Evolutionary conservation across 2,329 filamentous ascomycete genomes (phyloP).

Genomic region (Colletotrichum musae): DNA sequence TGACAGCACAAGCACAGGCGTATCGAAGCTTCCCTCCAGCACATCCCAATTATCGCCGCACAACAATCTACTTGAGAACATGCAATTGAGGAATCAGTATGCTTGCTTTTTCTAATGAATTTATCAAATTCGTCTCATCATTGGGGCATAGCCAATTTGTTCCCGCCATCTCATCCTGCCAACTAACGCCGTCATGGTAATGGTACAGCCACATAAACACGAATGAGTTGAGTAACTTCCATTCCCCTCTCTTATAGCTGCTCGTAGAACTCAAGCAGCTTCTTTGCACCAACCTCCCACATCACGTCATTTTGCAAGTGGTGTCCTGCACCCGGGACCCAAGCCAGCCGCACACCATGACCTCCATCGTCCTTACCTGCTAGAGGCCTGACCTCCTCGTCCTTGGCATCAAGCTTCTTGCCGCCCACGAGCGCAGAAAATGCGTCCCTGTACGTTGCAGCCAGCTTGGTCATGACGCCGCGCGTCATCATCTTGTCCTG

Average conservation of each 20-base stretch:
- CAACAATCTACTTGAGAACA: too few relatives aligned
- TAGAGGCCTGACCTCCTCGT: conserved; percentile 35
- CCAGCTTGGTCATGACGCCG: conserved; percentile 54
- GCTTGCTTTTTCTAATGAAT: too few relatives aligned
- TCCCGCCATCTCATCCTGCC: too few relatives aligned
- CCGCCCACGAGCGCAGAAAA: conserved; percentile 48
- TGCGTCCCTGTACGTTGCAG: conserved; percentile 53
- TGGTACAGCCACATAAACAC: not conserved
- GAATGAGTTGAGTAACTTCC: not conserved
- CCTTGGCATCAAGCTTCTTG: conserved; percentile 49
- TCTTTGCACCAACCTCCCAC: conserved; percentile 62
- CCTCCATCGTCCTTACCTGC: conserved; percentile 47
- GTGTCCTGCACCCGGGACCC: conserved; percentile 63
- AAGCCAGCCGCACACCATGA: conserved; percentile 56
- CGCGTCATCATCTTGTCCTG: conserved; percentile 59
- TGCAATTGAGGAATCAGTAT: too few relatives aligned
- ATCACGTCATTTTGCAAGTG: conserved; percentile 68
- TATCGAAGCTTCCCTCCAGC: not conserved
- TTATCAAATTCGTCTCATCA: too few relatives aligned
- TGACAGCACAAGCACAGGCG: not conserved
- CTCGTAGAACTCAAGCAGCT: conserved; percentile 58
- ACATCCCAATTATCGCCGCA: too few relatives aligned
- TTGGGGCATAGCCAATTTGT: not conserved
- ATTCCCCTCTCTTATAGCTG: conserved; percentile 9
- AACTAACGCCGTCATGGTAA: too few relatives aligned